Evolutionary conservation across 2,329 filamentous ascomycete genomes (phyloP).

Genomic region (Alternaria triticina): DNA sequence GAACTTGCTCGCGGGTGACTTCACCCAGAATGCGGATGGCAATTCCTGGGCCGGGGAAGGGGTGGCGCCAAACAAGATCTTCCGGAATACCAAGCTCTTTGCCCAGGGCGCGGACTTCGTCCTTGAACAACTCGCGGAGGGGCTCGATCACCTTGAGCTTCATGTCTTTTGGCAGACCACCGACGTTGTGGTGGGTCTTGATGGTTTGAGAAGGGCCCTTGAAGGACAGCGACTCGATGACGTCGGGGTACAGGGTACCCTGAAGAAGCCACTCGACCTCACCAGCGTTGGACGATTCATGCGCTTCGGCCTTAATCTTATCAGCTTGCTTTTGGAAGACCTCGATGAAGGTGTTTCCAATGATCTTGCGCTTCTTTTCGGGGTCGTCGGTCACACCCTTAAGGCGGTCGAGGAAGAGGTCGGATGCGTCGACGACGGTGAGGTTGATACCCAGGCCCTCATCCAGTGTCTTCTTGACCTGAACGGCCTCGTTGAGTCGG

Average conservation of each 20-base stretch:
- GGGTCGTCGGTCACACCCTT: constrained; percentile 76
- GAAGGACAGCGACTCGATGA: constrained; percentile 75
- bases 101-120: constrained; percentile 76
- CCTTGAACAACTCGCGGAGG: constrained; percentile 81
- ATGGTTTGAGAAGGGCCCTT: constrained; percentile 74
- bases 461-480: constrained; percentile 80
- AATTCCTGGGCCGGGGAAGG: constrained; percentile 77
- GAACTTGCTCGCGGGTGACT: constrained; percentile 78
- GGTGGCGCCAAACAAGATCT: constrained; percentile 79
- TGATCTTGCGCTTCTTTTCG: constrained; percentile 90
- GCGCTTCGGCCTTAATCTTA: constrained; percentile 74
- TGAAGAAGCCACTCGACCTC: constrained; percentile 88
- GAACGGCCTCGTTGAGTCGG: constrained; percentile 81
- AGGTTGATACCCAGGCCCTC: constrained; percentile 88
- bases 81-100: constrained; percentile 73
- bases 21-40: constrained; percentile 84
- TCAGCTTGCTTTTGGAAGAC: constrained; percentile 82
- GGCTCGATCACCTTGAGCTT: constrained; percentile 78
- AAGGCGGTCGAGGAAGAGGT: constrained; percentile 78
- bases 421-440: constrained; percentile 79
- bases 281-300: constrained; percentile 70
- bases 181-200: constrained; percentile 78
- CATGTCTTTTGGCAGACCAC: constrained; percentile 69
- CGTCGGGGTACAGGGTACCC: constrained; percentile 80
- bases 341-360: constrained; percentile 81